Evolutionary conservation across 2,329 filamentous ascomycete genomes (phyloP).

Genomic region (Phoma sp.): DNA sequence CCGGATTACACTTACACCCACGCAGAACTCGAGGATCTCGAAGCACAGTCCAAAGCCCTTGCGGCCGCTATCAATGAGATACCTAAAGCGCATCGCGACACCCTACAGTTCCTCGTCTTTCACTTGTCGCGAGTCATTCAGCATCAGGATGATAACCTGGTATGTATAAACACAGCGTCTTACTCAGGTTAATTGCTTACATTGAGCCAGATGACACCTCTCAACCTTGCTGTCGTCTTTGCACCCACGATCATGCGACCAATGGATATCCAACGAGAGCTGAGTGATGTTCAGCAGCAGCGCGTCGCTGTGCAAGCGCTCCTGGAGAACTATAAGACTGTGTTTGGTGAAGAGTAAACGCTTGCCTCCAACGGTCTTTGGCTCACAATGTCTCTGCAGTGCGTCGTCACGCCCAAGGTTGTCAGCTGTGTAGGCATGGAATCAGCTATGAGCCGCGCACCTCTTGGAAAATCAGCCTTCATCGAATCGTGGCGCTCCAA

Average conservation of each 20-base stretch:
- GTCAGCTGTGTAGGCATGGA: slow-evolving; percentile 11
- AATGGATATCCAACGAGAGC: slow-evolving; percentile 86
- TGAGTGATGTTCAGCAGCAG: slow-evolving; percentile 95
- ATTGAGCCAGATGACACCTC: slow-evolving; percentile 79
- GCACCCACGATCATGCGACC: slow-evolving; percentile 97
- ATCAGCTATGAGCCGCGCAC: slow-evolving; percentile 1
- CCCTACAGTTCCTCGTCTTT: slow-evolving; percentile 91
- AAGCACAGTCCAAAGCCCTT: slow-evolving; percentile 62
- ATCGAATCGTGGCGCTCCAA: not conserved
- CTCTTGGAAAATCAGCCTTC: slow-evolving; percentile 7
- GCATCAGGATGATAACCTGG: slow-evolving; percentile 83
- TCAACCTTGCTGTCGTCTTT: slow-evolving; percentile 96
- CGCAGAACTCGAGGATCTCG: slow-evolving; percentile 68
- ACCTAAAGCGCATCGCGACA: slow-evolving; percentile 84
- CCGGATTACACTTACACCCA: slow-evolving; percentile 7
- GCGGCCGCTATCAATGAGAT: slow-evolving; percentile 78
- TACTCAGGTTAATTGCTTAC: slow-evolving; percentile 20
- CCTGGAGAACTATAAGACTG: slow-evolving; percentile 84
- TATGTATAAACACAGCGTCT: slow-evolving; percentile 54
- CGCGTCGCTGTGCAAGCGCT: slow-evolving; percentile 91
- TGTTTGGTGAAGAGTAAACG: slow-evolving; percentile 65
- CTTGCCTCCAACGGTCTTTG: not conserved
- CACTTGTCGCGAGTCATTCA: slow-evolving; percentile 87
- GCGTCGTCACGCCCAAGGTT: not conserved
- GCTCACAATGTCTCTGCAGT: slow-evolving; percentile 4